phyloP scores from a whole-genome alignment of 2,329 filamentous ascomycete genomes.

The Sporothrix sp. region DNA sequence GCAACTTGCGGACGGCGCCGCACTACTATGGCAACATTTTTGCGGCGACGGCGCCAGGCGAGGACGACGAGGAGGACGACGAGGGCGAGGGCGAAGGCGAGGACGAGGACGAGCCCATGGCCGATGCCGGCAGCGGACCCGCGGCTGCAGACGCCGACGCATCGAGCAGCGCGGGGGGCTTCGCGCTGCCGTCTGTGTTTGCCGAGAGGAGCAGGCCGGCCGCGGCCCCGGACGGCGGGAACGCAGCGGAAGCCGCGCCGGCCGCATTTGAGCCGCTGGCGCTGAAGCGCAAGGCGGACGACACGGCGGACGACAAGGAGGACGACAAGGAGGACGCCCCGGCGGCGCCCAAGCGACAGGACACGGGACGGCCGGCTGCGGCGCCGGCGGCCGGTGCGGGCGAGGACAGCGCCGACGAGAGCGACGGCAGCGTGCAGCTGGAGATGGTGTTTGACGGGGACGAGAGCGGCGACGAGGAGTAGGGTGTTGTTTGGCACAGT shows the following conservation, averaged over 20 bases:
- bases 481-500: too few species aligned
- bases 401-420: slow-evolving; percentile 35
- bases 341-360: slow-evolving; percentile 19
- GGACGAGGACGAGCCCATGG: slow-evolving; percentile 28
- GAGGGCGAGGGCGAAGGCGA: slow-evolving; percentile 27
- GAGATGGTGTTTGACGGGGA: slow-evolving; percentile 50
- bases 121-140: slow-evolving; percentile 11
- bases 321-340: slow-evolving; percentile 28
- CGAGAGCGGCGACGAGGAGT: slow-evolving; percentile 23
- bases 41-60: slow-evolving; percentile 8
- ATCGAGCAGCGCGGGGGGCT: background rate
- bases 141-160: background rate
- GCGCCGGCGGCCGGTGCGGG: slow-evolving; percentile 19
- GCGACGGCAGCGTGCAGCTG: slow-evolving; percentile 46
- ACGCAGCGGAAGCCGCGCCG: background rate
- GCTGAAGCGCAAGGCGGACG: slow-evolving; percentile 36
- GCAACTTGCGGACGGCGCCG: slow-evolving; percentile 40
- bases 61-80: slow-evolving; percentile 25
- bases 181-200: slow-evolving; percentile 9
- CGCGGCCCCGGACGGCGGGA: slow-evolving; percentile 22
- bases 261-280: slow-evolving; percentile 17
- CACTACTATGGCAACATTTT: slow-evolving; percentile 23
- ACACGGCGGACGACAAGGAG: slow-evolving; percentile 26
- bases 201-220: slow-evolving; percentile 9
- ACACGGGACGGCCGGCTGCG: slow-evolving; percentile 15